Base-by-base conservation (phyloP, 1,139 yeast genomes). In the Pichia sp. region DNA sequence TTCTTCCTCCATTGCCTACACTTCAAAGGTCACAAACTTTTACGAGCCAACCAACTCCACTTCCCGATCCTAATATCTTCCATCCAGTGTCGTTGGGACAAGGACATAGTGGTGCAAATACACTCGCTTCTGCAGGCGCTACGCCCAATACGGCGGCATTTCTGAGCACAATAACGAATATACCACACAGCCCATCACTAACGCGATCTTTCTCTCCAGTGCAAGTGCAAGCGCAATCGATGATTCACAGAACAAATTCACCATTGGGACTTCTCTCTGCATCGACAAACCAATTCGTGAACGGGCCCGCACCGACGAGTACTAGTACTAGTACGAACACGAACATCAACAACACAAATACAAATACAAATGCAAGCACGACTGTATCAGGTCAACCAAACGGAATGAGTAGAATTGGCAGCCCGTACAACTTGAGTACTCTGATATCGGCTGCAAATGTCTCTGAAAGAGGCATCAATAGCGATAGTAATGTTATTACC, bases 391-490 rank as follows among this genome's bases (percentile, higher is more conserved):
- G n/a, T 4, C 14, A 15, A 6, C 10, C 22, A 6, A 22, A 16
- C 6, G 15, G 25, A 16, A 10, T 12, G 14, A 22, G 30, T 16
- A 29, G 29, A 8, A 14, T 14, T 10, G 28, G 9, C 10, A 35
- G 34, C 13, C 11, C 14, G n/a, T 32, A 30, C 13, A 41, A 38
- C 16, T 29, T 44, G 19, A 36, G 25, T 8, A 42, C 40, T 5
- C 19, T 44, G 12, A 31, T 42, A n/a, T 33, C 41, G 9, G 48
- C 43, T 8, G 46, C 46, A 3, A 37, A 30, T 23, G 37, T 35
- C 1, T 26, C 38, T 5, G 22, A 15, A 23, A 9, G 20, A n/a
- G 13, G n/a, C n/a, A n/a, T n/a, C n/a, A n/a, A n/a, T n/a, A n/a
- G n/a, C n/a, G n/a, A n/a, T n/a, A n/a, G n/a, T n/a, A n/a, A n/a